Percentiles rank a stretch among this genome's conserved stretches.
Evolutionary conservation across 768 basidiomycete species (phyloP).

Genomic region (Ephemerocybe angulata): DNA sequence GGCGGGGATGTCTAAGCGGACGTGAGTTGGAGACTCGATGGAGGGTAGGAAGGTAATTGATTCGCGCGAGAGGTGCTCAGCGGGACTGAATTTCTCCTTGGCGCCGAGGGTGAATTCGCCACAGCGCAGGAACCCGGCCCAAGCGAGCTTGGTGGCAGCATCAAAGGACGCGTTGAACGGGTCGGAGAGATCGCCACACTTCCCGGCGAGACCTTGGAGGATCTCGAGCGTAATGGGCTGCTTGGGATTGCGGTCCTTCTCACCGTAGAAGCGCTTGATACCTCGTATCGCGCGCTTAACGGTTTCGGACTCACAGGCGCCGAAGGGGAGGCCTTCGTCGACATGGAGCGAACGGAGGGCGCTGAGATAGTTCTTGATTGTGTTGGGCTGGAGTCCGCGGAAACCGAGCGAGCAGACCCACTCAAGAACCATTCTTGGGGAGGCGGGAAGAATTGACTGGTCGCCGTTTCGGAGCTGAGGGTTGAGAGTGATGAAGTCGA

Average conservation of each 20-base stretch:
- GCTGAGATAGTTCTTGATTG: conserved; percentile 21
- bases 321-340: conserved; percentile 25
- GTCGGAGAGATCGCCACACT: background rate
- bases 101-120: conserved; percentile 12
- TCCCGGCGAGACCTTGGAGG: conserved; percentile 13
- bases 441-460: conserved; percentile 19
- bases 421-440: conserved; percentile 13
- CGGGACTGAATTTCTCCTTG: conserved; percentile 6
- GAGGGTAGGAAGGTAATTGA: conserved; percentile 24
- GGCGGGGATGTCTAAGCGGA: conserved; percentile 24
- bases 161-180: conserved; percentile 10
- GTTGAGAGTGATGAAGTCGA: conserved; percentile 22
- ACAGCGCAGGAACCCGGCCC: conserved; percentile 19
- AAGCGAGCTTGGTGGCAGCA: conserved; percentile 18
- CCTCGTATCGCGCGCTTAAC: conserved; percentile 28
- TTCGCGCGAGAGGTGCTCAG: conserved; percentile 17
- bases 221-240: conserved; percentile 22
- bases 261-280: conserved; percentile 29
- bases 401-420: conserved; percentile 19
- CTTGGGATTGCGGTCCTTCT: conserved; percentile 19
- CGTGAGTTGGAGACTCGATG: conserved; percentile 18
- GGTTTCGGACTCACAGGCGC: conserved; percentile 21
- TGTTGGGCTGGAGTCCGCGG: conserved; percentile 12
- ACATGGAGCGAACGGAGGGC: conserved; percentile 27
- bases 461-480: conserved; percentile 6